These are phyloP conservation scores for Mangifera indica DNA, from an alignment of 345 rosid genomes.

Conservation along the genomic window DNA sequence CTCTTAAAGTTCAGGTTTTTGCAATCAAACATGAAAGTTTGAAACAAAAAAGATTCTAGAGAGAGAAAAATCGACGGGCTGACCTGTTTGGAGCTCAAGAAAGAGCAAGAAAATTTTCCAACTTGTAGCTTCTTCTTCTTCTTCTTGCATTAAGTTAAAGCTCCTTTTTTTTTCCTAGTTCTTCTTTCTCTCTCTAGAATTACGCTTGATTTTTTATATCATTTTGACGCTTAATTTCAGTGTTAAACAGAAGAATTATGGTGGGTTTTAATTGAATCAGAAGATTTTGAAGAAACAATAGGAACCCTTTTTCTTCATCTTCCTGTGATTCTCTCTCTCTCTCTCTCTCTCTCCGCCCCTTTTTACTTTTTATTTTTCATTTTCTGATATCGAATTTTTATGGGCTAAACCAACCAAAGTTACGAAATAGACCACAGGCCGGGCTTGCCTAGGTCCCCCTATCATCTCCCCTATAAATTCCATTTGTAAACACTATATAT, in stretches of 20 bases:
- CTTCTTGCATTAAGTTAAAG: conserved; percentile 3
- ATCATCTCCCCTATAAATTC: no score
- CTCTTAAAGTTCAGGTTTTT: conserved; percentile 5
- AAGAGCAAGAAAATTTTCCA: conserved; percentile 9
- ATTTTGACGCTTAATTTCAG: neutral
- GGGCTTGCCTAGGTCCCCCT: no score
- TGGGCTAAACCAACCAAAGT: neutral
- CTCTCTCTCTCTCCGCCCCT: neutral
- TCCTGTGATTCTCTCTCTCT: neutral
- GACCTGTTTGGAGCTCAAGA: conserved; percentile 34
- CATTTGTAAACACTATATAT: no score
- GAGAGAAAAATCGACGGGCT: conserved; percentile 19
- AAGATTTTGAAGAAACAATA: neutral
- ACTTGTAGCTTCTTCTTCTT: conserved; percentile 11
- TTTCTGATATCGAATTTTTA: no score
- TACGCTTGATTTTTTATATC: neutral
- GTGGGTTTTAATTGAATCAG: neutral
- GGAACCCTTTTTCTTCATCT: neutral
- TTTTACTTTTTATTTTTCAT: neutral
- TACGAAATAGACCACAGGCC: neutral
- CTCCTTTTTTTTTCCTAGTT: neutral
- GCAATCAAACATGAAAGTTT: neutral
- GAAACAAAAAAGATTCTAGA: conserved; percentile 18
- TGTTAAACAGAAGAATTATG: no score
- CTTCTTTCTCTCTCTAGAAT: conserved; percentile 18